These are phyloP conservation scores for Thielaviopsis punctulata DNA, from an alignment of 2,329 filamentous ascomycete genomes.

Conservation along the genomic window DNA sequence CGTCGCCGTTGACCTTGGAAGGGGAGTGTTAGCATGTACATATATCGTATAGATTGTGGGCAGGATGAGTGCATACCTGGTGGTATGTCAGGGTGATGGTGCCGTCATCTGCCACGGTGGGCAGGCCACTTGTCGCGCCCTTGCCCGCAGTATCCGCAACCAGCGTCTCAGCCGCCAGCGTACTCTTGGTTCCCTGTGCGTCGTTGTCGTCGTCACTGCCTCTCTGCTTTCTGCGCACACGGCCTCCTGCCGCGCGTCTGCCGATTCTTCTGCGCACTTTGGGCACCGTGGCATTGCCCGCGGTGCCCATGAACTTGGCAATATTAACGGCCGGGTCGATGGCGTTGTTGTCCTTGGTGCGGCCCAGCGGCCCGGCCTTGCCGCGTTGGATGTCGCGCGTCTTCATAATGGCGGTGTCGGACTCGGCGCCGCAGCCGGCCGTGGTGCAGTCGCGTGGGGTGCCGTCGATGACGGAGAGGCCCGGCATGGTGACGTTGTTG, in stretches of 20 bases:
- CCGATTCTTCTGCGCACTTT: slow-evolving; percentile 8
- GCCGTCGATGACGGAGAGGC: slow-evolving; percentile 39
- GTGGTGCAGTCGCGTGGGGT: slow-evolving; percentile 49
- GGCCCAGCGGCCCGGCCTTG: slow-evolving; percentile 41
- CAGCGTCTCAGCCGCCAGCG: slow-evolving; percentile 27
- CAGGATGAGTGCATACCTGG: slow-evolving; percentile 16
- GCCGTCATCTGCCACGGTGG: slow-evolving; percentile 43
- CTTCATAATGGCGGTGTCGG: slow-evolving; percentile 54
- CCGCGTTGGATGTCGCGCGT: slow-evolving; percentile 36
- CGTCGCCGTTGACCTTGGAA: slow-evolving; percentile 49
- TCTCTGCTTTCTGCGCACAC: slow-evolving; percentile 16
- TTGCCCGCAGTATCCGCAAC: slow-evolving; percentile 36
- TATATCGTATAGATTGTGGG: background rate
- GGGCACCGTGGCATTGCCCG: slow-evolving; percentile 20
- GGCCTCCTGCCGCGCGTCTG: slow-evolving; percentile 25
- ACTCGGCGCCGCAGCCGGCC: slow-evolving; percentile 46
- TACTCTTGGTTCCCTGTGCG: slow-evolving; percentile 26
- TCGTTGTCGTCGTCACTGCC: no score
- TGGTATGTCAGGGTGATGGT: slow-evolving; percentile 47
- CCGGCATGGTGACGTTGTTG: slow-evolving; percentile 46
- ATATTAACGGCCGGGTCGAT: slow-evolving; percentile 41
- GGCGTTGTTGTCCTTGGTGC: slow-evolving; percentile 41
- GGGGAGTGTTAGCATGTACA: background rate
- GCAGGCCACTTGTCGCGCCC: slow-evolving; percentile 37
- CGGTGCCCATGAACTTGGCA: slow-evolving; percentile 39